Evolutionary conservation across 805 yeast genomes (phyloP), one percentile per base, ranked within the genome.

Genomic region (Cyberlindnera euphorbiiphila): DNA sequence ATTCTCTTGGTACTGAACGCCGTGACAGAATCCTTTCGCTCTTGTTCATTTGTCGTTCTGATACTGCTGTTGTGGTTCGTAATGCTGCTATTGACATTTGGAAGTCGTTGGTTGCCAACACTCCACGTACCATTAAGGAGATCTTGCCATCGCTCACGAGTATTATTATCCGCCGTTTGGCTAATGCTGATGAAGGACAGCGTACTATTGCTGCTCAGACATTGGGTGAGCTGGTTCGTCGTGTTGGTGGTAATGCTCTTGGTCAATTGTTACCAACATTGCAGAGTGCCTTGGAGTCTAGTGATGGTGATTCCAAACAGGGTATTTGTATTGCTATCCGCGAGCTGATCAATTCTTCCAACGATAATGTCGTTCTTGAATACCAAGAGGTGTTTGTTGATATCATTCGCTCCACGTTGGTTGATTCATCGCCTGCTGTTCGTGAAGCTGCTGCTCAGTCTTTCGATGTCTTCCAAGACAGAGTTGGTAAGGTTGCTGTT

Each of bases 281-380:
- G 51, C 83, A 85, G 49, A 74, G 72, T 26, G 73, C 86, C 1
- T 64, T 84, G 45, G 57, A 68, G 36, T 56, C 74, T 21, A 63
- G 72, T 38, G 93, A 84, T 52, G 66, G 85, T n/a, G 93, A 82
- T 57, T 82, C 95, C 25, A 85, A 85, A 57, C 95, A 89, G 66
- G 99, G 99, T 69, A 86, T 93, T 35, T 93, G 98, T 69, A 78
- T 91, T 59, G 98, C 98, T 8, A 68, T 88, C 33, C 75, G 79
- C 29, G 98, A 89, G 59, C 76, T 93, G 45, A 78, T 89, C 45
- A 80, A 77, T 47, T 84, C 96, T 0, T 75, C 94, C 4, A 67
- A 76, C 9, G 59, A 65, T 4, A 84, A 77, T 12, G 73, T 77
- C 7, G 68, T 91, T 42, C 65, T 56, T 19, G 77, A 75, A 46